phyloP scores from a whole-genome alignment of 495 filamentous ascomycete genomes.

The Penicillium turbatum region DNA sequence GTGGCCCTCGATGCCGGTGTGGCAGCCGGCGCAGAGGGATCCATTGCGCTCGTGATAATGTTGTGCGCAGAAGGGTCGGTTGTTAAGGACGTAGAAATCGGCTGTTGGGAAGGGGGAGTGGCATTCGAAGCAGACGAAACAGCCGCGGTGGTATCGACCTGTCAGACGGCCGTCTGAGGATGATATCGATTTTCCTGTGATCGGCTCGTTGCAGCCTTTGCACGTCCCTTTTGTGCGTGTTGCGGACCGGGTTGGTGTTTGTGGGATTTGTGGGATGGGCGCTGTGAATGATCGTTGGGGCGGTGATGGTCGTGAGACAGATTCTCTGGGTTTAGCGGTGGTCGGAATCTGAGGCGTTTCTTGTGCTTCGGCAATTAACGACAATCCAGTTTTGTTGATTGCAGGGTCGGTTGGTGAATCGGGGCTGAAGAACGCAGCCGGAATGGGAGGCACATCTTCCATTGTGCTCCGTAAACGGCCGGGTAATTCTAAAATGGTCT shows the following conservation, averaged over 20 bases:
- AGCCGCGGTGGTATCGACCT: constrained; percentile 88
- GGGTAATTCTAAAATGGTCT: constrained; percentile 17
- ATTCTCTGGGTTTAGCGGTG: constrained; percentile 15
- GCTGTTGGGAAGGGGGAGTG: constrained; percentile 74
- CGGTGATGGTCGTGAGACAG: constrained; percentile 14
- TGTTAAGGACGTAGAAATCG: constrained; percentile 87
- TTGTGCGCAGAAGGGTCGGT: constrained; percentile 83
- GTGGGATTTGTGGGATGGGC: constrained; percentile 20
- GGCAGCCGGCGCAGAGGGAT: constrained; percentile 75
- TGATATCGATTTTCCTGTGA: constrained; percentile 87
- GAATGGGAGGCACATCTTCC: constrained; percentile 34
- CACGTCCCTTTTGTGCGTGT: constrained; percentile 65
- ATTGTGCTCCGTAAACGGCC: constrained; percentile 23
- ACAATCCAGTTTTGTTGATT: constrained; percentile 42
- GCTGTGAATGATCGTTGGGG: constrained; percentile 26
- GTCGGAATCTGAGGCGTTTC: background rate
- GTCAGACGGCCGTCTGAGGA: constrained; percentile 91
- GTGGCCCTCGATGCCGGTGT: constrained; percentile 84
- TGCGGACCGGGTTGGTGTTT: constrained; percentile 29
- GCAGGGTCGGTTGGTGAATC: constrained; percentile 61
- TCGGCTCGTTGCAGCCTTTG: constrained; percentile 72
- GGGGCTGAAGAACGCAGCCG: constrained; percentile 32
- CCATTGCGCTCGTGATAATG: constrained; percentile 93
- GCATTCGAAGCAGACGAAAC: constrained; percentile 90
- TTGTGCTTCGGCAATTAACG: constrained; percentile 33